Base-by-base conservation (phyloP, 2,329 filamentous ascomycete genomes). In the Colletotrichum karsti region DNA sequence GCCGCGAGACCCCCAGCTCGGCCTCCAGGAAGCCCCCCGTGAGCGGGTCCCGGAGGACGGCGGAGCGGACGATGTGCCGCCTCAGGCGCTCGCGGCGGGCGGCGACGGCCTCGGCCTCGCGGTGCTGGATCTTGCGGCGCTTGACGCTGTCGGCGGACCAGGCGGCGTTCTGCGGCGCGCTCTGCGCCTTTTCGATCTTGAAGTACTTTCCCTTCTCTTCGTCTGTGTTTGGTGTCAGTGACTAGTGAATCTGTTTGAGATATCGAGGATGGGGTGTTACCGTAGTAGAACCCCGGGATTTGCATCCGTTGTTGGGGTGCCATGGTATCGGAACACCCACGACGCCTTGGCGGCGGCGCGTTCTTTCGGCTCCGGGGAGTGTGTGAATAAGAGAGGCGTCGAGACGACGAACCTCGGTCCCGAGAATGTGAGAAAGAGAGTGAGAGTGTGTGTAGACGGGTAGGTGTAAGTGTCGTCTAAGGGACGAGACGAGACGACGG, bases 171-270 rank as follows among this genome's bases (percentile, higher is more conserved):
- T 80, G 70, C 0, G 88, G 84, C 1, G 88, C 87, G 15, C 83
- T 83, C 61, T 86, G 83, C 41, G 87, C 82, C 50, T 83, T 85
- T 74, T 91, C 87, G 55, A 93, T 86, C 72, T 88, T 90, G 78
- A 92, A 93, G 74, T 92, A 93, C 70, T 88, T 91, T 39, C 85
- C 85, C 76, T 88, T 92, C 46, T 84, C 83, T 13, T 77, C 57
- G 68, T 90, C 88, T 89, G 7, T 50, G 46, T 2, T 13, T 44
- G 13, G 42, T 48, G 22, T 37, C 26, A 57, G 15, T 50, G 24
- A 46, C 42, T 22, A 18, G 18, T 6, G 42, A n/a, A n/a, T n/a
- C n/a, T n/a, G 46, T 26, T n/a, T 33, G 26, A 5, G 18, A 28
- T 20, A 33, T 6, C 10, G 24, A 30, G 48, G 41, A 20, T 35